phyloP scores from a whole-genome alignment of 352 stramenopile genomes.

The Phytophthora kernoviae region DNA sequence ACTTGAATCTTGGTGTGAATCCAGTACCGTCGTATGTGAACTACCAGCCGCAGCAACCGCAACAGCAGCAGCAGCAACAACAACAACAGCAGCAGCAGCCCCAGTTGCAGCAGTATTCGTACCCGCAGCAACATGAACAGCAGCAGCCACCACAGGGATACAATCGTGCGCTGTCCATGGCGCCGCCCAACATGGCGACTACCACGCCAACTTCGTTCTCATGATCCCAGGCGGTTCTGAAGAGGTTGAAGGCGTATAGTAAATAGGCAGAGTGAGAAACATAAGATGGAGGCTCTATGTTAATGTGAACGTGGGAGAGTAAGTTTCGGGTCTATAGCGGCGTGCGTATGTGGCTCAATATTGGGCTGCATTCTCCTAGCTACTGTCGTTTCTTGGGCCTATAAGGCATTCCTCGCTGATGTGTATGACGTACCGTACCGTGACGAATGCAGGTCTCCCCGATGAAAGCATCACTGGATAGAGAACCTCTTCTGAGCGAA shows the following conservation, averaged over 20 bases:
- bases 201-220: slow-evolving; percentile 36
- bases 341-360: too few relatives aligned
- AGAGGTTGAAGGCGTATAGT: slow-evolving; percentile 22
- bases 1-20: slow-evolving; percentile 28
- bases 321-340: not conserved
- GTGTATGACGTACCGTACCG: too few relatives aligned
- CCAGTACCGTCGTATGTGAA: slow-evolving; percentile 25
- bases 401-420: too few relatives aligned
- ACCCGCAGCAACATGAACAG: slow-evolving; percentile 27
- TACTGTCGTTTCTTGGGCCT: too few relatives aligned
- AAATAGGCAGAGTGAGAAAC: slow-evolving; percentile 23
- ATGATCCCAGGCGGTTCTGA: slow-evolving; percentile 18
- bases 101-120: slow-evolving; percentile 29
- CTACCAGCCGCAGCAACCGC: slow-evolving; percentile 30
- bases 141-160: slow-evolving; percentile 24
- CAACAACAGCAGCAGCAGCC: slow-evolving; percentile 17
- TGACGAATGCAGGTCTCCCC: too few relatives aligned
- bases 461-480: too few relatives aligned
- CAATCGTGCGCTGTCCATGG: slow-evolving; percentile 31
- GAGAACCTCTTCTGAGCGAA: too few relatives aligned
- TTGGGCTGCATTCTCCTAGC: too few relatives aligned
- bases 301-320: slow-evolving; percentile 28
- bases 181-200: slow-evolving; percentile 20
- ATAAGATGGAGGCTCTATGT: slow-evolving; percentile 39
- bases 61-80: slow-evolving; percentile 12